A percentile compares a stretch with the other conserved stretches of the same genome.
These are phyloP conservation scores for Tuber borchii DNA, from an alignment of 495 filamentous ascomycete genomes.

Conservation along the genomic window DNA sequence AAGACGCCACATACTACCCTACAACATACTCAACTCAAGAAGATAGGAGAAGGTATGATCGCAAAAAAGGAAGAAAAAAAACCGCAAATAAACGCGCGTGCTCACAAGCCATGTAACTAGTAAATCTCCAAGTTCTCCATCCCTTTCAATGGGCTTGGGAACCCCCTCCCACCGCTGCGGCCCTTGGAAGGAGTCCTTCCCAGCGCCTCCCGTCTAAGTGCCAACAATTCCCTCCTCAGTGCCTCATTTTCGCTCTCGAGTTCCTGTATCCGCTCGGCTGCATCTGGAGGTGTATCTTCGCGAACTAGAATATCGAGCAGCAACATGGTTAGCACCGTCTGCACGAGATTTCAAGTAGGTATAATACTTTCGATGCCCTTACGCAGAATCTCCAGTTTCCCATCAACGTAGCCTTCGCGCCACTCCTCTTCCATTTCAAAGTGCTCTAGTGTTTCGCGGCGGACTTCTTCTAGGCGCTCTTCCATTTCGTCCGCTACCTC, in stretches of 20 bases:
- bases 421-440: constrained; percentile 66
- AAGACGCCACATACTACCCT: constrained; percentile 2
- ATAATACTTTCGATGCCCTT: constrained; percentile 54
- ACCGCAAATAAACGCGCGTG: neutral
- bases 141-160: constrained; percentile 22
- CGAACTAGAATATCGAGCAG: constrained; percentile 39
- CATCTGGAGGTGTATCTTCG: constrained; percentile 47
- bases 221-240: constrained; percentile 50
- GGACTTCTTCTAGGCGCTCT: constrained; percentile 61
- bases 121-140: constrained; percentile 22
- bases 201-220: constrained; percentile 49
- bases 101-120: neutral
- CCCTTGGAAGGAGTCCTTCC: constrained; percentile 45
- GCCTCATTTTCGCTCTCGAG: constrained; percentile 59
- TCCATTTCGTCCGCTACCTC: constrained; percentile 86
- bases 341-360: constrained; percentile 10
- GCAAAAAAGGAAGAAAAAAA: neutral
- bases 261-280: constrained; percentile 46
- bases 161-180: constrained; percentile 6
- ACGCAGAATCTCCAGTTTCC: constrained; percentile 80
- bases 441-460: constrained; percentile 66
- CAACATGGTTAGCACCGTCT: constrained; percentile 25
- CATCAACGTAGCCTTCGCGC: constrained; percentile 76
- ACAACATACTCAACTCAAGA: neutral
- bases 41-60: neutral